Evolutionary conservation across 1,139 yeast species (phyloP).

Genomic region (Yamadazyma jaroonii): DNA sequence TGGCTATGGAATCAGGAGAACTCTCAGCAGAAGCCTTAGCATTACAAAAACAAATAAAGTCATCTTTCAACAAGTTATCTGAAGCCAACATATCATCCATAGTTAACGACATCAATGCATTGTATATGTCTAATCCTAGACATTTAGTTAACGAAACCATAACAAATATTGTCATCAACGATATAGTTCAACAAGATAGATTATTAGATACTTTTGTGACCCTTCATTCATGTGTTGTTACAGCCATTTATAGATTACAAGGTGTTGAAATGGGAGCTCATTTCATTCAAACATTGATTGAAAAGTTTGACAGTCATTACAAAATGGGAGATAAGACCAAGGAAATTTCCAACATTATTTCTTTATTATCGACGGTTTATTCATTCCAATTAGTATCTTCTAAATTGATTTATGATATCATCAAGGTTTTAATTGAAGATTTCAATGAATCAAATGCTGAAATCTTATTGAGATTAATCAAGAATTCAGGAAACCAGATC

Average conservation of each 20-base stretch:
- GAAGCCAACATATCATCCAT: constrained; percentile 78
- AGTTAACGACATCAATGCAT: constrained; percentile 60
- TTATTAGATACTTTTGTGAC: constrained; percentile 76
- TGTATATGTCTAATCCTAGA: constrained; percentile 68
- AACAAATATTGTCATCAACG: constrained; percentile 60
- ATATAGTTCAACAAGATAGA: constrained; percentile 62
- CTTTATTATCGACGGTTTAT: constrained; percentile 74
- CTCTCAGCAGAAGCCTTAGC: constrained; percentile 48
- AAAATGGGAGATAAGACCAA: constrained; percentile 36
- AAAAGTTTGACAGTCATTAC: constrained; percentile 48
- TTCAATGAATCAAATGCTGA: constrained; percentile 77
- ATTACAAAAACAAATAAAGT: constrained; percentile 64
- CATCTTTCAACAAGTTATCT: constrained; percentile 80
- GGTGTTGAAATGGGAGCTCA: constrained; percentile 92
- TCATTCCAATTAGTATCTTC: constrained; percentile 75
- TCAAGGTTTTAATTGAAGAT: constrained; percentile 52
- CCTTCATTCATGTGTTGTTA: constrained; percentile 74
- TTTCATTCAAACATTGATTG: constrained; percentile 76
- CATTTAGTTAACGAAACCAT: constrained; percentile 71
- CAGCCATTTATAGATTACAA: constrained; percentile 70
- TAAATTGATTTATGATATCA: constrained; percentile 71
- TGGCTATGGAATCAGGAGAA: constrained; percentile 34
- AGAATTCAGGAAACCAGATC: constrained; percentile 79
- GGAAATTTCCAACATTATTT: constrained; percentile 66
- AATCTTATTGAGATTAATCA: constrained; percentile 64